Base-by-base conservation (phyloP, 2,329 filamentous ascomycete genomes). In the Diaporthe velutina region DNA sequence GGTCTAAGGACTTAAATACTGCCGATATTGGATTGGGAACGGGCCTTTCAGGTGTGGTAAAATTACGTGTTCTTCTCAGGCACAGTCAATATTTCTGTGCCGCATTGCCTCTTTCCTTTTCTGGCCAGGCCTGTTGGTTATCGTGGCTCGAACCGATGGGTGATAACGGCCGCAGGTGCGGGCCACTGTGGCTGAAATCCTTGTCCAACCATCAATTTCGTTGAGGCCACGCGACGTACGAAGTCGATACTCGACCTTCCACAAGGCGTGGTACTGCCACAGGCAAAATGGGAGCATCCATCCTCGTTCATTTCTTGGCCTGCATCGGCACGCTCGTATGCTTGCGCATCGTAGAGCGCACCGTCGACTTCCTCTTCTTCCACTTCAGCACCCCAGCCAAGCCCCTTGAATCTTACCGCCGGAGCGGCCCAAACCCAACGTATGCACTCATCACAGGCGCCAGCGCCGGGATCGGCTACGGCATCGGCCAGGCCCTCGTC, bases 381-480 rank as follows among this genome's bases (percentile, higher is more conserved):
- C 77, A 81, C 73, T 73, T 81, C 70, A 48, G 77, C 64, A 75
- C 48, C 8, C 77, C 80, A n/a, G 75, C 77, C 10, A 71, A 68
- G 1, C 74, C 79, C 1, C 67, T 82, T 33, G 50, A 77, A 19
- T 54, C 75, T 22, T 81, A 82, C 60, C 77, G 78, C 42, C 79
- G 79, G n/a, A 61, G 64, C 40, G 75, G 76, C n/a, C 61, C 77
- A 13, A 70, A 76, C 12, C 77, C 77, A 4, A 72, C 79, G 3
- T 82, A 79, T 55, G 82, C 80, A 66, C 79, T 84, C 75, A 77
- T 85, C 76, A 83, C 82, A 57, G 83, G 82, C 38, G 79, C 78
- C 70, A 82, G 81, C 76, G 82, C 81, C 38, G 83, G 81, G 50
- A 82, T 84, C 74, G 82, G 81, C 40, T 74, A 83, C 77, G 79